Evolutionary conservation across 345 rosid genomes (phyloP), one percentile per base, ranked within the genome.

Genomic region (Kandelia obovata): DNA sequence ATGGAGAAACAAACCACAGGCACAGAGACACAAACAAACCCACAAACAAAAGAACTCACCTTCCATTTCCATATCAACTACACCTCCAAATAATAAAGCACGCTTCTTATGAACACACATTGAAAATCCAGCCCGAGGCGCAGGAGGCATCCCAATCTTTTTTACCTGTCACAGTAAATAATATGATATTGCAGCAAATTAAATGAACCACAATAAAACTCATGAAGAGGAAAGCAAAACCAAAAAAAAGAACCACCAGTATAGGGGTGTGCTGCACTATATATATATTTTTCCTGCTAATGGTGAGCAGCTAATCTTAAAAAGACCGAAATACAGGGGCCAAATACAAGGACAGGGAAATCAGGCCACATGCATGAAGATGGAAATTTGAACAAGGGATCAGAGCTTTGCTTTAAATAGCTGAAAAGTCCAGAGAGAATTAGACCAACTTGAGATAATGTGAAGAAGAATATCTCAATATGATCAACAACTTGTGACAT

Each of bases 121-220:
- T 1, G 97, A 85, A 84, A 91, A 89, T 25, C 97, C 95, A 58
- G 97, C 98, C 71, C 97, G 95, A 66, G 96, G 90, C 27, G 96
- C 89, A 52, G 96, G 98, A 81, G 92, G 95, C 95, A 94, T 91
- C 81, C 98, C 98, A 67, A 78, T 89, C 79, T 89, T 89, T 83
- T 91, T 94, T 67, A 94, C 92, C 98, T 94, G 75, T 71, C 56
- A 58, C 32, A 56, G 63, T 53, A 69, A 59, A 43, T 39, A 43
- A 43, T 43, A 13, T 43, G 19, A 13, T 59, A 64, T 37, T 26
- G 23, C 46, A 19, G 6, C 25, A n/a, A 47, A 62, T 43, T 7
- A 21, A 35, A 47, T 27, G 23, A 37, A 59, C 49, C 11, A 23
- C 19, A 20, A 10, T 17, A 43, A 30, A 25, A 47, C 17, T 39